These are phyloP conservation scores for Zoysia japonica DNA, from an alignment of 176 grass and related monocot species.

Conservation along the genomic window DNA sequence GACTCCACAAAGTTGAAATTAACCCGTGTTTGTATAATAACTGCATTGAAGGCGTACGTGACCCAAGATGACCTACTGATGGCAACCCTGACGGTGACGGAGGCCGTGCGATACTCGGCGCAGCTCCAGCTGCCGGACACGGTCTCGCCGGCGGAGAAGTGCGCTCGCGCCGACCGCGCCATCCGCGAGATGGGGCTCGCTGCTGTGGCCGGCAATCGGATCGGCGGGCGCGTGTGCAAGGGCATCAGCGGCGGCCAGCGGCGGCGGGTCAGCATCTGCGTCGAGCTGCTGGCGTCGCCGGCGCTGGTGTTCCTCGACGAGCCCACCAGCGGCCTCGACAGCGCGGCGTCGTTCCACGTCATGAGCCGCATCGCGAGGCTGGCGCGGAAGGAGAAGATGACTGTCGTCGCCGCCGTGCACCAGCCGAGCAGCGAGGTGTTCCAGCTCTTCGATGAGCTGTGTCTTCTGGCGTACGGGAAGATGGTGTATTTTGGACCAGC, in stretches of 20 bases:
- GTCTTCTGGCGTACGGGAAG: constrained; percentile 44
- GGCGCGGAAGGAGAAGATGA: constrained; percentile 17
- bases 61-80: constrained; percentile 43
- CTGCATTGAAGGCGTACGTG: constrained; percentile 34
- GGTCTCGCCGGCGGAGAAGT: constrained; percentile 11
- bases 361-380: constrained; percentile 47
- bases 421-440: constrained; percentile 66
- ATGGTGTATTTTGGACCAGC: constrained; percentile 51
- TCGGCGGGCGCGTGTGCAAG: constrained; percentile 46
- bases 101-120: constrained; percentile 40
- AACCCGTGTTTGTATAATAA: background rate
- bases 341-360: constrained; percentile 54
- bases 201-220: background rate
- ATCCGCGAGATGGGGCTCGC: constrained; percentile 45
- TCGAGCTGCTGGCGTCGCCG: constrained; percentile 43
- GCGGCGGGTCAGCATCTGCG: constrained; percentile 46
- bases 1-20: background rate
- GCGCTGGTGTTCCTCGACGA: constrained; percentile 39
- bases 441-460: constrained; percentile 53
- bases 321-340: constrained; percentile 48
- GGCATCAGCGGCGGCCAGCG: constrained; percentile 50
- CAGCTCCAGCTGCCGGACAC: constrained; percentile 47
- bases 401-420: constrained; percentile 57
- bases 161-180: constrained; percentile 23
- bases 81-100: constrained; percentile 43